A percentile compares a stretch with the other conserved stretches of the same genome.
Conservation (phyloP, 257 asterid species). For the Verbascum thapsus region DNA sequence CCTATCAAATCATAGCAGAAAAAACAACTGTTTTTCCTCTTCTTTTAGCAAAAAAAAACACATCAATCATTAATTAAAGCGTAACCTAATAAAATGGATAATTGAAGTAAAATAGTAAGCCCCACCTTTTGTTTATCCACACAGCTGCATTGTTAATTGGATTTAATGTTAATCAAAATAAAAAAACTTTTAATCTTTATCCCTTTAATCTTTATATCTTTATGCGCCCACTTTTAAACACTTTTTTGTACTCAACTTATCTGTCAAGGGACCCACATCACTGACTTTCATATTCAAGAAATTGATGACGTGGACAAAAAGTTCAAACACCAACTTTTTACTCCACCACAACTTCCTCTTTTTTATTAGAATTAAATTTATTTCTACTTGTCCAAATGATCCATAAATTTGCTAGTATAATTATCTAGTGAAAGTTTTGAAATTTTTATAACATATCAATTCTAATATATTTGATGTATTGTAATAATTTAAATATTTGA, state of each 20-base stretch:
- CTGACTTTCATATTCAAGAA: slow-evolving; percentile 18
- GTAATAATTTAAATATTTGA: no score
- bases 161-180: slow-evolving; percentile 35
- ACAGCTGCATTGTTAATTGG: slow-evolving; percentile 30
- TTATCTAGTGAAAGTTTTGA: no score
- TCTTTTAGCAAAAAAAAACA: no score
- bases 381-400: no score
- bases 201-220: slow-evolving; percentile 43
- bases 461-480: no score
- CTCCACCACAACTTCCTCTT: neutral
- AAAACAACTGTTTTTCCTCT: no score
- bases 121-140: neutral
- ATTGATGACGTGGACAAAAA: slow-evolving; percentile 69
- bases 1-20: no score
- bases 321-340: slow-evolving; percentile 59
- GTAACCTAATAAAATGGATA: neutral
- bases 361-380: no score
- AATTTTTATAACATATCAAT: no score
- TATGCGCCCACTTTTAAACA: slow-evolving; percentile 54
- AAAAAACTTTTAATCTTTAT: slow-evolving; percentile 33
- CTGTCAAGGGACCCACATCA: slow-evolving; percentile 38
- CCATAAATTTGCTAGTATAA: no score
- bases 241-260: slow-evolving; percentile 55
- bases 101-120: slow-evolving; percentile 14
- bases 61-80: neutral